Percentiles rank a stretch among this genome's conserved stretches.
These are phyloP conservation scores for Phytopythium cucurbitacearum DNA, from an alignment of 352 stramenopile species.

Conservation along the genomic window DNA sequence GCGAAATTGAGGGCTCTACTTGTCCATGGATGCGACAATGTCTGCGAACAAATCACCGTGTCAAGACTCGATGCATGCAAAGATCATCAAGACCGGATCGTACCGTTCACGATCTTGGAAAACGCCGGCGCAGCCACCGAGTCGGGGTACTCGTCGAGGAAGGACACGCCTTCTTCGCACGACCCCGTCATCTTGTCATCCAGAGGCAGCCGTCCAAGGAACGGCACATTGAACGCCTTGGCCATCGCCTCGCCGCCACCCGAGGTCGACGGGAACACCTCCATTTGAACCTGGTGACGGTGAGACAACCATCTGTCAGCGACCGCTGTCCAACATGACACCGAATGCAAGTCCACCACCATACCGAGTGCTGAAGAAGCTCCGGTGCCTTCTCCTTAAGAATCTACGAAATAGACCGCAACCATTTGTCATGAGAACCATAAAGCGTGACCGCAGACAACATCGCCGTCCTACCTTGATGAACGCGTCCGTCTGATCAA, in stretches of 20 bases:
- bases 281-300: conserved; percentile 56
- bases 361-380: conserved; percentile 45
- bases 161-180: conserved; percentile 94
- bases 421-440: background rate
- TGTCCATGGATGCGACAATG: conserved; percentile 50
- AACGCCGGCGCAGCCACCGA: conserved; percentile 72
- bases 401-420: conserved; percentile 23
- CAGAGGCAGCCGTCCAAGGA: conserved; percentile 95
- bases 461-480: conserved; percentile 33
- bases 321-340: too few relatives aligned
- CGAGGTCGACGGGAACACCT: conserved; percentile 89
- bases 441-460: background rate
- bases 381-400: conserved; percentile 86
- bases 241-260: conserved; percentile 94
- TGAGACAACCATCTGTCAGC: too few relatives aligned
- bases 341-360: background rate
- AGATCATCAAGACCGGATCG: background rate
- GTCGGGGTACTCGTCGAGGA: conserved; percentile 87
- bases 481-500: conserved; percentile 57
- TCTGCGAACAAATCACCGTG: conserved; percentile 22
- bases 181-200: conserved; percentile 96
- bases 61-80: background rate
- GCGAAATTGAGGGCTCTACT: conserved; percentile 12
- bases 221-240: conserved; percentile 94
- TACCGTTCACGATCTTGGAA: conserved; percentile 65